These are phyloP conservation scores for Microcyclospora tardicrescens DNA, from an alignment of 2,329 filamentous ascomycete genomes.

Conservation along the genomic window DNA sequence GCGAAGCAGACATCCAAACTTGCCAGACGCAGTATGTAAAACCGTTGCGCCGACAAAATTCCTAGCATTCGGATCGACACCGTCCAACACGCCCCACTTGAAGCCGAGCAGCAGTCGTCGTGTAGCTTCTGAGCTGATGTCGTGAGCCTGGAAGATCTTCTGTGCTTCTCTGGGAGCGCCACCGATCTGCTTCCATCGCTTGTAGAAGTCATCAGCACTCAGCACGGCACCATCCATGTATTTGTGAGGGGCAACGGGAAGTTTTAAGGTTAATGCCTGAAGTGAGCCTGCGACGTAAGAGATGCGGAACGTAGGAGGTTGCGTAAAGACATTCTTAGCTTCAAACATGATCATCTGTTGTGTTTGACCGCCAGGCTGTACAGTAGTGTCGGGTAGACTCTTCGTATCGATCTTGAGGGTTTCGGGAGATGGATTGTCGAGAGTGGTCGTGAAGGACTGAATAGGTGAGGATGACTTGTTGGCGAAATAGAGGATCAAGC, in stretches of 20 bases:
- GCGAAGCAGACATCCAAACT: conserved; percentile 85
- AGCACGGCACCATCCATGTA: conserved; percentile 92
- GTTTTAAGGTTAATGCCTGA: conserved; percentile 80
- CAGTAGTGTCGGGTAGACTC: conserved; percentile 69
- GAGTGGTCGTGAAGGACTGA: conserved; percentile 89
- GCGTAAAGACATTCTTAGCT: conserved; percentile 64
- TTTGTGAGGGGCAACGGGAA: conserved; percentile 81
- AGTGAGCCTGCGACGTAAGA: conserved; percentile 89
- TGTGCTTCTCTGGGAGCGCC: conserved; percentile 78
- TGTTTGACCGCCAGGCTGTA: conserved; percentile 62
- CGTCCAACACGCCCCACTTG: conserved; percentile 72
- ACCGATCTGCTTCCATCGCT: conserved; percentile 97
- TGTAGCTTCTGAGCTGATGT: conserved; percentile 60
- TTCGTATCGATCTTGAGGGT: conserved; percentile 76
- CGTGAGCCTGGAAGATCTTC: conserved; percentile 59
- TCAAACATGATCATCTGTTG: conserved; percentile 95
- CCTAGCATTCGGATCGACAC: conserved; percentile 82
- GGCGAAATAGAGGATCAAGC: conserved; percentile 86
- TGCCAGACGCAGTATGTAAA: conserved; percentile 71
- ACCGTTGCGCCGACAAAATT: conserved; percentile 90
- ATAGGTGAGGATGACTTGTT: conserved; percentile 83
- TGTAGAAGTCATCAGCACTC: conserved; percentile 89
- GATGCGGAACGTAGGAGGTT: conserved; percentile 81
- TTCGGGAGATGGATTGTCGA: conserved; percentile 57
- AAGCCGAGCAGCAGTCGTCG: conserved; percentile 67